Conservation (phyloP, 2,329 filamentous ascomycete genomes). For the Trichophyton equinum region DNA sequence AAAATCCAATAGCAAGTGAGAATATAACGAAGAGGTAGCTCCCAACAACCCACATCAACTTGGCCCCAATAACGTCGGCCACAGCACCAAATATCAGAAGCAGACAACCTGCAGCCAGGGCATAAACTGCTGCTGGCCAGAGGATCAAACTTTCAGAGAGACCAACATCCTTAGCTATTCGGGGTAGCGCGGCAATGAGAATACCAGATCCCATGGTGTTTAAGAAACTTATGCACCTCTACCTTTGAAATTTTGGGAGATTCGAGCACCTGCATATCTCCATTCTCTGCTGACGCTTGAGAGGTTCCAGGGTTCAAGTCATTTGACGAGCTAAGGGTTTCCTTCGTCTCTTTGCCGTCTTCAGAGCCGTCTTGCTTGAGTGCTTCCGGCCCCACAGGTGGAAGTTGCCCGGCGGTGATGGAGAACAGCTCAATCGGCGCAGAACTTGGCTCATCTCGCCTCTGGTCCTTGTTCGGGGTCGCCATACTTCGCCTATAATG, state of each 20-base stretch:
- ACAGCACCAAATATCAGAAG: conserved; percentile 39
- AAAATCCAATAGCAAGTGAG: conserved; percentile 31
- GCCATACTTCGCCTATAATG: neutral
- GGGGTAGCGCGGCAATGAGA: conserved; percentile 19
- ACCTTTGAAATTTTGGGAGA: conserved; percentile 7
- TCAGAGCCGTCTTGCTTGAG: neutral
- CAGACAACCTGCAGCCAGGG: conserved; percentile 30
- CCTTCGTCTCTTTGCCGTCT: neutral
- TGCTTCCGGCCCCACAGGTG: neutral
- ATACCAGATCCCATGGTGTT: conserved; percentile 22
- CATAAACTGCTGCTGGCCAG: conserved; percentile 21
- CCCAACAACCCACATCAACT: conserved; percentile 35
- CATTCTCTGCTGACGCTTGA: neutral
- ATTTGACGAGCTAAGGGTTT: neutral
- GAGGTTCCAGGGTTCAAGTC: neutral
- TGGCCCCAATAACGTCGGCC: conserved; percentile 38
- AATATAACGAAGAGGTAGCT: conserved; percentile 31
- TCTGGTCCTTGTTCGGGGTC: neutral
- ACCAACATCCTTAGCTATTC: conserved; percentile 19
- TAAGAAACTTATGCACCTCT: conserved; percentile 18
- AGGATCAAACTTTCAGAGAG: conserved; percentile 17
- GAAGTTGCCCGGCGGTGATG: neutral
- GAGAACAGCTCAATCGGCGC: neutral
- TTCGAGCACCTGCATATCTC: neutral
- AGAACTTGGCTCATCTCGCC: neutral